Evolutionary conservation across 257 asterid genomes (phyloP), one percentile per base, ranked within the genome.

Genomic region (Hygrophila difformis): DNA sequence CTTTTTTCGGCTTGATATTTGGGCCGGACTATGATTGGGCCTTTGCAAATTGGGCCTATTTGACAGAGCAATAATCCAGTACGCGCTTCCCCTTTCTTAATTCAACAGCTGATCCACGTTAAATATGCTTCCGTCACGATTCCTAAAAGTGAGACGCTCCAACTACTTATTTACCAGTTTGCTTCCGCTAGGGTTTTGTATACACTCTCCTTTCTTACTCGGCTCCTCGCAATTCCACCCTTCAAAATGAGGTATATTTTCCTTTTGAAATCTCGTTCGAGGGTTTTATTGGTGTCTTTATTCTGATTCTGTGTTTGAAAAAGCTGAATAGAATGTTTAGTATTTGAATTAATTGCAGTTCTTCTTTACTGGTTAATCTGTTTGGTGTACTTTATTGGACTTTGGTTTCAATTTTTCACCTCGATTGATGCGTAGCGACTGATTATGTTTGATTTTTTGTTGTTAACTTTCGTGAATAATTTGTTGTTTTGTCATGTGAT

Each of bases 171-270:
- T 11, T 37, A 21, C 51, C 12, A 40, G 33, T 40, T 39, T 41
- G 18, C 56, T 59, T 47, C 37, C 3, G 6, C 62, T 74, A 81
- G 93, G 93, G 87, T 81, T 81, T 75, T 39, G 40, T n/a, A 22
- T 12, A 6, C 53, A n/a, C 22, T 41, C 49, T 28, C 8, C 42
- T 45, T 35, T 26, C 33, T 26, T 8, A 26, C 8, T 3, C 35
- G 2, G 29, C 41, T 58, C 44, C 18, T 42, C 47, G 1, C 14
- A 22, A 15, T n/a, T 16, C 44, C 20, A 18, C 39, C 22, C 48
- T 49, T 60, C 24, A 65, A 72, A 34, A 81, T 81, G 93, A 81
- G 93, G 93, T 77, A 60, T 20, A 19, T 39, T 52, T 29, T 36
- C 21, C 31, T n/a, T 44, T 22, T 2, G 8, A 13, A 21, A 4